A percentile compares a stretch with the other conserved stretches of the same genome.
Evolutionary conservation across 257 asterid genomes (phyloP).

Genomic region (Jaltomata sinuosa): DNA sequence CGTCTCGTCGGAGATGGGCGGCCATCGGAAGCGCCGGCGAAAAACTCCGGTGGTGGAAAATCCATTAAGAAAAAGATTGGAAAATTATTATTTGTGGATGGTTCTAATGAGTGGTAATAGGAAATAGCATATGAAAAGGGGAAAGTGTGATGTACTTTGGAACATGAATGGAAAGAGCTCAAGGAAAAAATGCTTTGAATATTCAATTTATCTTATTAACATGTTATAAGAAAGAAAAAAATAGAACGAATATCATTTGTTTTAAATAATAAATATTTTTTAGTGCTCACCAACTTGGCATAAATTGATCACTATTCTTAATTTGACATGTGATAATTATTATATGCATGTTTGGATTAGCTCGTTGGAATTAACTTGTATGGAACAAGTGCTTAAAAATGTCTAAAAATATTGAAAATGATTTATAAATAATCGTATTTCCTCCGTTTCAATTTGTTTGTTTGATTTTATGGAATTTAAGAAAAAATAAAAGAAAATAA

Average conservation of each 20-base stretch:
- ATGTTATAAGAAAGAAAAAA: neutral
- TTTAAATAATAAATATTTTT: neutral
- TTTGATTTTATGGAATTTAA: no score
- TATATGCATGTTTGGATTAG: neutral
- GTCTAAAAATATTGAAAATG: neutral
- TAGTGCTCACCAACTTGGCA: neutral
- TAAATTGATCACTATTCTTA: neutral
- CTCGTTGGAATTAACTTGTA: neutral
- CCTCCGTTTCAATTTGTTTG: no score
- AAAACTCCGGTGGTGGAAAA: slow-evolving; percentile 30
- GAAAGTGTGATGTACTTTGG: neutral
- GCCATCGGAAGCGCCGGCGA: slow-evolving; percentile 23
- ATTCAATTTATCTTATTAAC: neutral
- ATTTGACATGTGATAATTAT: neutral
- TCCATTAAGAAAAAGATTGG: neutral
- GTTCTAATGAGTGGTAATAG: neutral
- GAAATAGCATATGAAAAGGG: neutral
- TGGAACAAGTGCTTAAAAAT: neutral
- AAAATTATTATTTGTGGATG: neutral
- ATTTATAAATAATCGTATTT: no score
- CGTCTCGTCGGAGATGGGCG: slow-evolving; percentile 52
- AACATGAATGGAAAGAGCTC: neutral
- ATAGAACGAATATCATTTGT: neutral
- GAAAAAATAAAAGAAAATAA: no score
- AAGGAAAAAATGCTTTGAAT: neutral